These are phyloP conservation scores for Chlorella sp. DNA, from an alignment of 139 green algal genomes.

Conservation along the genomic window DNA sequence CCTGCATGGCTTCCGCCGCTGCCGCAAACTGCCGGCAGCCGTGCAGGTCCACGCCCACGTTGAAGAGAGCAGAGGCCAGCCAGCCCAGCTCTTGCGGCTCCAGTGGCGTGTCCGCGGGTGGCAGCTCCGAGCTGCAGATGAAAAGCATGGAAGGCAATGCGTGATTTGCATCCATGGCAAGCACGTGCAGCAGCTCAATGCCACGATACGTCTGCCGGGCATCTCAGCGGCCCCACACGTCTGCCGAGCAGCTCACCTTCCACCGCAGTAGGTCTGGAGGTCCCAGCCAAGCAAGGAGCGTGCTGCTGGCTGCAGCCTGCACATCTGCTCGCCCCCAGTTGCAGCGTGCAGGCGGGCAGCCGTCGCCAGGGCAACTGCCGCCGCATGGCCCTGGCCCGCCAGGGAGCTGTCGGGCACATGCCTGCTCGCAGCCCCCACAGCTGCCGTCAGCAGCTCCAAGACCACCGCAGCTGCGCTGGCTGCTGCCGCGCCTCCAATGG, in stretches of 20 bases:
- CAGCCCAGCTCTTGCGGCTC: constrained; percentile 32
- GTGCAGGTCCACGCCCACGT: constrained; percentile 33
- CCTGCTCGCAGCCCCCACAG: neutral
- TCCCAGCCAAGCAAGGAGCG: neutral
- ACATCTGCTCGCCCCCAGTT: neutral
- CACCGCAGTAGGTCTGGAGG: neutral
- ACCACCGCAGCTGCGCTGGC: neutral
- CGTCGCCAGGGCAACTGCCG: constrained; percentile 15
- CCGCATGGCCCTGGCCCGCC: constrained; percentile 17
- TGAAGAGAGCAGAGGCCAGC: constrained; percentile 34
- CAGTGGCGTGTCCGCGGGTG: neutral
- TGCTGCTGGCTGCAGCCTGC: neutral
- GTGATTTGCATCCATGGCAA: neutral
- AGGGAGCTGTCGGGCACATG: neutral
- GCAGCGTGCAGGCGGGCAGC: constrained; percentile 1
- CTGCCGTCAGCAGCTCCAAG: neutral
- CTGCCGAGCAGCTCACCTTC: neutral
- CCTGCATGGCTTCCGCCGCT: constrained; percentile 3
- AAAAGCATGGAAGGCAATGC: neutral
- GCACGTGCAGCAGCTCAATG: no score
- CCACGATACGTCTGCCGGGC: neutral
- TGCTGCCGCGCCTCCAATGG: neutral
- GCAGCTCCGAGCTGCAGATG: constrained; percentile 3
- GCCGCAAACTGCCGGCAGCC: neutral
- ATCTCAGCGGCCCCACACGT: neutral